These are phyloP conservation scores for Trypanosoma lewisi DNA, from an alignment of 208 protist species.

Conservation along the genomic window DNA sequence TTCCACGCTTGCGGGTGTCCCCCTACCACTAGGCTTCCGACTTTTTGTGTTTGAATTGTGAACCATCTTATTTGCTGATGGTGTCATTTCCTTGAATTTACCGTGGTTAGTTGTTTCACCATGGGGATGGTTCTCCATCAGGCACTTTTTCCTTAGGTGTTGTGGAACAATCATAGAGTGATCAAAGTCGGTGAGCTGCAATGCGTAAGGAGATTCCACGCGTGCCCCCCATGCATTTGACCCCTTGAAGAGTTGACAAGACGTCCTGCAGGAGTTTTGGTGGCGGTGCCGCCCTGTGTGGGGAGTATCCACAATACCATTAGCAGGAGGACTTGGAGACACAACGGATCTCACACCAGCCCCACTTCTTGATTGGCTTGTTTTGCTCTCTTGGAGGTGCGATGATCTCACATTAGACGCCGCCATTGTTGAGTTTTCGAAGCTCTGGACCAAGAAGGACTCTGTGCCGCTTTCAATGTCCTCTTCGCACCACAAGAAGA, in stretches of 20 bases:
- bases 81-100: not conserved
- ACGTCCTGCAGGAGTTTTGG: not conserved
- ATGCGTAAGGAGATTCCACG: slow-evolving; percentile 24
- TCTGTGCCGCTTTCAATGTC: slow-evolving; percentile 34
- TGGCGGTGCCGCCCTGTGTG: not conserved
- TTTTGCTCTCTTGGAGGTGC: not conserved
- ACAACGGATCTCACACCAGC: not conserved
- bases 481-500: slow-evolving; percentile 48
- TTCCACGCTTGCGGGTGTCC: no score
- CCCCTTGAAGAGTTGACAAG: not conserved
- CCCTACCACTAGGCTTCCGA: not conserved
- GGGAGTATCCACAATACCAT: slow-evolving; percentile 6
- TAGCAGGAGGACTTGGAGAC: not conserved
- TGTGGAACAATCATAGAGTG: slow-evolving; percentile 46
- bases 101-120: not conserved
- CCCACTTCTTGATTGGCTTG: not conserved
- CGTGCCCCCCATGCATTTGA: not conserved
- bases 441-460: slow-evolving; percentile 26
- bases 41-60: not conserved
- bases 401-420: slow-evolving; percentile 26
- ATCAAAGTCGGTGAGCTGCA: slow-evolving; percentile 45
- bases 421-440: slow-evolving; percentile 6
- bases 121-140: not conserved
- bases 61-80: not conserved
- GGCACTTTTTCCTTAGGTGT: not conserved